Conservation (phyloP, 108 stramenopile species). For the Nannochloropsis granulata region DNA sequence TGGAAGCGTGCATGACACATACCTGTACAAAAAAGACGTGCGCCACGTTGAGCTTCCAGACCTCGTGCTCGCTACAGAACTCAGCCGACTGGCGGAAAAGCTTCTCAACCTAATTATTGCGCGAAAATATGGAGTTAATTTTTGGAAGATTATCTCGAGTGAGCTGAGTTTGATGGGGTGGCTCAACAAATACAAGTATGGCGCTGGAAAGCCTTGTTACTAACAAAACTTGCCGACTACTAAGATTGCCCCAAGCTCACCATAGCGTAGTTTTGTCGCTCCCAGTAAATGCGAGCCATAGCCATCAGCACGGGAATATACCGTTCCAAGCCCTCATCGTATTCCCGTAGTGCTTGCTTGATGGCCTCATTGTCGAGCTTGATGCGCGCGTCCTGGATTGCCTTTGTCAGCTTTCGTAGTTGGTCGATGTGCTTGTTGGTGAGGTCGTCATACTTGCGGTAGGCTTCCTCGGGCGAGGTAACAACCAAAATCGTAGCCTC, state of each 20-base stretch:
- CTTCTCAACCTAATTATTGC: constrained; percentile 35
- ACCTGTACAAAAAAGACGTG: constrained; percentile 70
- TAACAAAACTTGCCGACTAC: too few species aligned
- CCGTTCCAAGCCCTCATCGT: constrained; percentile 50
- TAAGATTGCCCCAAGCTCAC: not conserved
- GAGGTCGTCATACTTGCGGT: constrained; percentile 45
- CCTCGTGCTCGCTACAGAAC: constrained; percentile 56
- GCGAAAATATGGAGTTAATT: too few species aligned
- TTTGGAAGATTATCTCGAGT: too few species aligned
- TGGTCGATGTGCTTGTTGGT: constrained; percentile 47
- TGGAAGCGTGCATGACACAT: not conserved
- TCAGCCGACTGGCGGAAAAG: constrained; percentile 56
- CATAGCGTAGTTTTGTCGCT: constrained; percentile 55
- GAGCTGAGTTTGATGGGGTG: too few species aligned
- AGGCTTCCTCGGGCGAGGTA: constrained; percentile 57
- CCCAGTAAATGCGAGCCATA: constrained; percentile 67
- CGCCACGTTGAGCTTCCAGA: constrained; percentile 63
- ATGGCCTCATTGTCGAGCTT: constrained; percentile 35
- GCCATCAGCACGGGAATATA: constrained; percentile 65
- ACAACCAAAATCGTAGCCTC: constrained; percentile 54
- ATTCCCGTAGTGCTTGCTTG: constrained; percentile 36
- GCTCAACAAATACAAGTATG: too few species aligned
- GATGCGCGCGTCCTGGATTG: constrained; percentile 47
- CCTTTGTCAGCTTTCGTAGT: constrained; percentile 49
- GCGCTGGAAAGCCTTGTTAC: too few species aligned